Base-by-base conservation (phyloP, 139 green algal genomes). In the Limnomonas spitsbergensis region DNA sequence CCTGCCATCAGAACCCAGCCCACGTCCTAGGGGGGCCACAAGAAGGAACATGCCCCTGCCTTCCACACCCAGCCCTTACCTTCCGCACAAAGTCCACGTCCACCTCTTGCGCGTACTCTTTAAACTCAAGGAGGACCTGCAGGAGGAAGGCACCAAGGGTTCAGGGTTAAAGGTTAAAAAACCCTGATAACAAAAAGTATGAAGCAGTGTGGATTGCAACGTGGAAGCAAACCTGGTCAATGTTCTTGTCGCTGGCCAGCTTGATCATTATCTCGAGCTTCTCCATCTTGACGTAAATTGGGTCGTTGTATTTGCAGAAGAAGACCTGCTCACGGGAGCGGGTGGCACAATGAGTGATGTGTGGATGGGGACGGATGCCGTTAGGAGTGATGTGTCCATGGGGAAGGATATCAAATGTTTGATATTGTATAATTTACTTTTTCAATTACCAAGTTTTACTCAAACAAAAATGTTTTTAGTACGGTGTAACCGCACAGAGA, bases 241-340 rank as follows among this genome's bases (percentile, higher is more conserved):
- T 94, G 82, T 97, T 99, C 40, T 83, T 81, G 35, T 97, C 90
- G 35, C 78, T 92, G 4, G 91, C 96, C 66, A 99, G 90, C 72
- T 88, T 89, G 80, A 97, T 96, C 94, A 99, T 97, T 83, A 98
- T 95, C 81, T 98, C 96, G 76, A 99, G 91, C 90, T 99, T 99
- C 88, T 99, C 95, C 86, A 98, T 92, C 87, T 99, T 99, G 39
- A 99, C 94, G 73, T 99, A 99, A 75, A 95, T 90, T 34, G 96
- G 96, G 88, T 99, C 96, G 81, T 99, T 98, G 90, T 99, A 99
- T 86, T 98, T 99, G 92, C 96, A 99, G 89, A 99, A 99, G 82
- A 99, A 99, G 2, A 98, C 94, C 89, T 95, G 89, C 70, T 69
- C 14, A 61, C 20, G 14, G n/a, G n/a, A n/a, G n/a, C n/a, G n/a